phyloP scores from a whole-genome alignment of 306 rosid species.

The Cicer judaicum region DNA sequence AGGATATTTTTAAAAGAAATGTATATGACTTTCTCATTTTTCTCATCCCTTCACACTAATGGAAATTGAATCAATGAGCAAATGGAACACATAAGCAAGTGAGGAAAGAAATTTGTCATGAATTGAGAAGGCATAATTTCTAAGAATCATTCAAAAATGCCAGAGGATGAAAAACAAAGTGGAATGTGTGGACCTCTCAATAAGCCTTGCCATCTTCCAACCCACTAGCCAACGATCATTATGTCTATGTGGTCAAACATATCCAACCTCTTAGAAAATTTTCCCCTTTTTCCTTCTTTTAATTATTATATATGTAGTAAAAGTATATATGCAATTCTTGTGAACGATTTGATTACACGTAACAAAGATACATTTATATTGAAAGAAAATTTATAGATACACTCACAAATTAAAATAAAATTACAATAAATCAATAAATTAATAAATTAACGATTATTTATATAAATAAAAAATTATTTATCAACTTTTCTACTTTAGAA shows the following conservation, averaged over 20 bases:
- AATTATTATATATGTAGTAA: slow-evolving; percentile 1
- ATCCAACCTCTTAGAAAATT: slow-evolving; percentile 27
- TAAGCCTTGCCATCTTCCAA: slow-evolving; percentile 40
- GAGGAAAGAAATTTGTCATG: slow-evolving; percentile 38
- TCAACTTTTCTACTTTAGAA: too few relatives aligned
- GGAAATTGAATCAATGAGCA: slow-evolving; percentile 32
- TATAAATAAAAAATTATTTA: too few relatives aligned
- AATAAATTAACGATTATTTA: too few relatives aligned
- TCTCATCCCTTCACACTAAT: background rate
- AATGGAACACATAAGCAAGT: slow-evolving; percentile 14
- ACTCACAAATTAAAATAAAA: too few relatives aligned
- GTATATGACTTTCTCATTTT: background rate
- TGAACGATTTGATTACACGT: slow-evolving; percentile 25
- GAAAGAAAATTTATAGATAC: too few relatives aligned
- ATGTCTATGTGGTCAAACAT: slow-evolving; percentile 45
- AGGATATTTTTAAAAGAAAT: too few relatives aligned
- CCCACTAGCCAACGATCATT: slow-evolving; percentile 47
- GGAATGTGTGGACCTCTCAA: slow-evolving; percentile 48
- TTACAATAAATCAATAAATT: too few relatives aligned
- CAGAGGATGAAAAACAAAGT: slow-evolving; percentile 45
- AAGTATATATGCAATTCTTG: slow-evolving; percentile 13
- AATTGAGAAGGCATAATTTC: slow-evolving; percentile 47
- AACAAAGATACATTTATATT: too few relatives aligned
- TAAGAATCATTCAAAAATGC: slow-evolving; percentile 48
- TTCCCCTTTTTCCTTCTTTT: background rate